phyloP scores from a whole-genome alignment of 2,329 filamentous ascomycete species.

The Dactylellina leptospora region DNA sequence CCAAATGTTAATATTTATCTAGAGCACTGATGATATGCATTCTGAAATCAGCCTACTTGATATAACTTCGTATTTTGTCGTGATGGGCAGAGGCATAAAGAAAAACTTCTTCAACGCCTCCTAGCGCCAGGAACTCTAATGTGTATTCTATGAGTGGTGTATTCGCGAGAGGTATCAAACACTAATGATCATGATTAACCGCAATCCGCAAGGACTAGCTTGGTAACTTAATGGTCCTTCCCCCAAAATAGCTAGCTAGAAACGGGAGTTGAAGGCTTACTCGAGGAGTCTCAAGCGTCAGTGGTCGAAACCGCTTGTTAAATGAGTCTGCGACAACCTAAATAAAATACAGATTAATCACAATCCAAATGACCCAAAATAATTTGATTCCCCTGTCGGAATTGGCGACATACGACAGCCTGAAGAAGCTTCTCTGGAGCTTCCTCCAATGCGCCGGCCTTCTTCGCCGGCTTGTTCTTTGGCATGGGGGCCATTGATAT shows the following conservation, averaged over 20 bases:
- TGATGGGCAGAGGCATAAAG: constrained; percentile 90
- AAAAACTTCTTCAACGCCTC: constrained; percentile 92
- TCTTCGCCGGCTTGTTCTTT: constrained; percentile 21
- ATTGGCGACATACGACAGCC: constrained; percentile 25
- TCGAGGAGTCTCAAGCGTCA: constrained; percentile 86
- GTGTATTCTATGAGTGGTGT: constrained; percentile 97
- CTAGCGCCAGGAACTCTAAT: constrained; percentile 92
- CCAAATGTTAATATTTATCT: background rate
- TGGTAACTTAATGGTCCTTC: background rate
- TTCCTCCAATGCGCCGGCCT: constrained; percentile 13
- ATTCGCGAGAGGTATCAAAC: constrained; percentile 90
- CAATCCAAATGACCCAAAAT: too few relatives aligned
- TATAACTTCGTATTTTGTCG: constrained; percentile 85
- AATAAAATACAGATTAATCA: too few relatives aligned
- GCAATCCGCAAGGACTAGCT: background rate
- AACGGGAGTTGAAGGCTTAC: constrained; percentile 65
- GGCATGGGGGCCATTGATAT: constrained; percentile 23
- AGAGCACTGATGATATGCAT: background rate
- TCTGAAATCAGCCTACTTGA: constrained; percentile 65
- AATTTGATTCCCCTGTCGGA: too few relatives aligned
- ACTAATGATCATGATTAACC: constrained; percentile 66
- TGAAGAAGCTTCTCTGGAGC: constrained; percentile 27
- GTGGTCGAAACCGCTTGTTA: constrained; percentile 88
- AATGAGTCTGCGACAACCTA: constrained; percentile 93
- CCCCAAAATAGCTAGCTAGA: too few relatives aligned